Evolutionary conservation across 192 early-diverging fungal species (phyloP), one percentile per base, ranked within the genome.

Genomic region (Gorgonomyces haynaldii): DNA sequence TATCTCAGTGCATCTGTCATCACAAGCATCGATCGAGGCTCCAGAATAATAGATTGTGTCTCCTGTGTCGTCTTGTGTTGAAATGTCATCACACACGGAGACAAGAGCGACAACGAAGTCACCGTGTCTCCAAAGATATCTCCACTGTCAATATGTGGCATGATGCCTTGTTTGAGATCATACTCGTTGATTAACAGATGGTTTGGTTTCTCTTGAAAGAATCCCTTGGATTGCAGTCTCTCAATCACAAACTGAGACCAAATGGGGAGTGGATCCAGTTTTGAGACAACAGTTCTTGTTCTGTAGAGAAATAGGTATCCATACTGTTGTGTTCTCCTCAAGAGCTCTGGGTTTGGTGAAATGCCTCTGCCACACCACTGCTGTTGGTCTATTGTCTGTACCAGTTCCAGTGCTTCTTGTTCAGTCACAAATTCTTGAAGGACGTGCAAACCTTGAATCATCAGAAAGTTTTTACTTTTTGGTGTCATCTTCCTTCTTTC

Each of bases 61-160:
- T 61, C 45, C 3, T 51, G 40, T 0, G 58, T 26, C 1, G 58
- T 57, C 21, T 41, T 46, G 42, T 66, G 57, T 8, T 45, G 57
- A 41, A 85, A 83, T 10, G 45, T 69, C 74, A 85, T 85, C 15
- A 82, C 42, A 60, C 83, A 85, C 16, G 68, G 52, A 6, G 76
- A 71, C 7, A 76, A 42, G 22, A 85, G 44, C 0, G 83, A 85
- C 9, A 85, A 45, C 1, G 75, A 72, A 0, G 69, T 42, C 8
- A 85, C 72, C 0, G 61, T 56, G 0, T 72, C 60, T 0, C 83
- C 83, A 74, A 85, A 85, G 0, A 71, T 15, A n/a, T 61, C 52
- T 0, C 76, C 59, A 2, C 70, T 61, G 58, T 81, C 78, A 27
- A 61, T 51, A 54, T 78, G 75, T 25, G 71, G 64, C 70, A 78